These are phyloP conservation scores for Kwoniella botswanensis DNA, from an alignment of 768 basidiomycete genomes.

Conservation along the genomic window DNA sequence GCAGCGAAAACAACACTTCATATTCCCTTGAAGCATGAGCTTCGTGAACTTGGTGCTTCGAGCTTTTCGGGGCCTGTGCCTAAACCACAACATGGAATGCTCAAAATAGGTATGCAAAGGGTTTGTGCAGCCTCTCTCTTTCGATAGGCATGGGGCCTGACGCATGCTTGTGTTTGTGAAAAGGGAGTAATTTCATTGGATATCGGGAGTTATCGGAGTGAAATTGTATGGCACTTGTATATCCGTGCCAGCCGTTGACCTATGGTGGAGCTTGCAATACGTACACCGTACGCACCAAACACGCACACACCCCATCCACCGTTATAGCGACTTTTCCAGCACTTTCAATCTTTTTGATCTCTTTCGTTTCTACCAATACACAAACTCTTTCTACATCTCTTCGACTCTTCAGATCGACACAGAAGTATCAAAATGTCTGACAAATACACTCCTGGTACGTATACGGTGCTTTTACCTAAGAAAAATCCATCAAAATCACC, in stretches of 20 bases:
- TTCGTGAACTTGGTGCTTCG: background rate
- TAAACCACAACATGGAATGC: background rate
- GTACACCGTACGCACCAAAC: background rate
- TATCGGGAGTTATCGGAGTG: conserved; percentile 27
- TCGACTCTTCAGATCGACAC: background rate
- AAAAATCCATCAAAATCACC: conserved; percentile 1
- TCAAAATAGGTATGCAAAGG: background rate
- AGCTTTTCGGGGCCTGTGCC: background rate
- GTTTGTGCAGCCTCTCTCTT: background rate
- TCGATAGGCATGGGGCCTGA: conserved; percentile 2
- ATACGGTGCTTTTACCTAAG: background rate
- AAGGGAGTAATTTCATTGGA: conserved; percentile 22
- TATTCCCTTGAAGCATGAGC: background rate
- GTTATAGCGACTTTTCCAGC: background rate
- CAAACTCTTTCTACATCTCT: background rate
- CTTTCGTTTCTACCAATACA: conserved; percentile 6
- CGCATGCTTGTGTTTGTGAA: background rate
- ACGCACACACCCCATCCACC: conserved; percentile 6
- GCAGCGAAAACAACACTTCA: background rate
- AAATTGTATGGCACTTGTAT: conserved; percentile 7
- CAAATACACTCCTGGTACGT: conserved; percentile 32
- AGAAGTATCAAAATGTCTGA: conserved; percentile 25
- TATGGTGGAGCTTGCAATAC: background rate
- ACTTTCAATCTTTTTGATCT: background rate
- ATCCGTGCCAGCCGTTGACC: conserved; percentile 9